Base-by-base conservation (phyloP, 192 early-diverging fungal species). In the Rhizoclosmatium sp. region DNA sequence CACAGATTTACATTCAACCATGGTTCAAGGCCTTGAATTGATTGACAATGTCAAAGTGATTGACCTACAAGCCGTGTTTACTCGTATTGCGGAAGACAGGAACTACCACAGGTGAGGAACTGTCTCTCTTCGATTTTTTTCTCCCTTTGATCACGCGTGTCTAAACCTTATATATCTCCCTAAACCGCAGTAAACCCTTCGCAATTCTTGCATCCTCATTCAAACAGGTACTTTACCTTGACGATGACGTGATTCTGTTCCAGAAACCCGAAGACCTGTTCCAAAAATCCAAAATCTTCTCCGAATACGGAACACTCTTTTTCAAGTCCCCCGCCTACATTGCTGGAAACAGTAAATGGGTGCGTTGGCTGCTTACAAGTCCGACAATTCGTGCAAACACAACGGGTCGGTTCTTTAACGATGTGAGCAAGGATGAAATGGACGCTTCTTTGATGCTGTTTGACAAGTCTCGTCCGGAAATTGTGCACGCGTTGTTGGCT, bases 221-320 rank as follows among this genome's bases (percentile, higher is more conserved):
- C 84, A 75, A 77, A 19, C 82, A 93, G 42, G 86, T 89, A 14
- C 87, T 93, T 60, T 83, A 93, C 65, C 81, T 93, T 61, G 92
- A 93, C 79, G 90, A 92, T 14, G 92, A 93, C 76, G 91, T 87
- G 1, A 83, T 90, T 40, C 90, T 92, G 48, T 75, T 93, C 59
- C 82, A 90, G 66, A 78, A 78, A 66, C 92, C 92, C 0, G 87
- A 83, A 46, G 64, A 72, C 4, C 40, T 92, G 10, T 90, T 91
- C 75, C 3, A 39, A 2, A 19, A 62, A 10, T 51, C 40, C 59
- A 77, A 84, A 48, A 80, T 77, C 42, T 86, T 86, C 19, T 86
- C 89, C 62, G n/a, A 69, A 40, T 72, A 72, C 21, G 82, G 84
- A 2, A 89, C 89, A 0, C 88, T 93, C 12, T 92, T 92, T 75